Conservation (phyloP, 768 basidiomycete genomes). For the Rubroboletus satanas region DNA sequence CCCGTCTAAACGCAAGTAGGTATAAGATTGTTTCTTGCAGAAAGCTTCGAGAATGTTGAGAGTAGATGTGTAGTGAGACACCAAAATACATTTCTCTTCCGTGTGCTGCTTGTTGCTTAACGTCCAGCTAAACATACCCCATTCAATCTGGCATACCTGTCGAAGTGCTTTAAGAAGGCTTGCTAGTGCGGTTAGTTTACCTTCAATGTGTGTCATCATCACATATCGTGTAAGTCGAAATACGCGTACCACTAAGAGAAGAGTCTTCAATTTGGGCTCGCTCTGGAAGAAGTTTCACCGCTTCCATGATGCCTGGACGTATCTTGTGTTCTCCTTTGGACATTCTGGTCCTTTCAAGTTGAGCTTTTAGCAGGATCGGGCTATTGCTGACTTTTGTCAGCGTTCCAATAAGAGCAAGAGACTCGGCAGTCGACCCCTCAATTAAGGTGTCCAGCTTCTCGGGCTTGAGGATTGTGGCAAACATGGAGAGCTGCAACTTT, state of each 20-base stretch:
- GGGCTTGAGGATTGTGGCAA: slow-evolving; percentile 68
- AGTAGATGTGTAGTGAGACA: slow-evolving; percentile 96
- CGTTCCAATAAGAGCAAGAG: slow-evolving; percentile 72
- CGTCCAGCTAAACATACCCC: background rate
- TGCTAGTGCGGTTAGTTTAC: slow-evolving; percentile 68
- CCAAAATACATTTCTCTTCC: slow-evolving; percentile 91
- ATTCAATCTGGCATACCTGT: slow-evolving; percentile 38
- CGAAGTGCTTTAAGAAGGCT: slow-evolving; percentile 58
- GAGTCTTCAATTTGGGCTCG: slow-evolving; percentile 64
- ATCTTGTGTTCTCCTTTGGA: slow-evolving; percentile 41
- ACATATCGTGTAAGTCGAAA: background rate
- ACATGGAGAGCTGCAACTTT: slow-evolving; percentile 74
- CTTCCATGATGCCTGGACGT: slow-evolving; percentile 53
- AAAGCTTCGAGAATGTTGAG: slow-evolving; percentile 88
- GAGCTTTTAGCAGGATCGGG: slow-evolving; percentile 81
- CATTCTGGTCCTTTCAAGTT: slow-evolving; percentile 56
- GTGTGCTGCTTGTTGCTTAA: slow-evolving; percentile 47
- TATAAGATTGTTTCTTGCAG: slow-evolving; percentile 73
- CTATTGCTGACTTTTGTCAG: slow-evolving; percentile 92
- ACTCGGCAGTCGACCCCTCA: slow-evolving; percentile 68
- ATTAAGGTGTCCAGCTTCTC: slow-evolving; percentile 66
- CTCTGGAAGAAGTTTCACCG: slow-evolving; percentile 58
- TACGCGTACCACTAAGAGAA: slow-evolving; percentile 65
- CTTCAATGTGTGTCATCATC: slow-evolving; percentile 37
- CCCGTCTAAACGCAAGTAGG: slow-evolving; percentile 87